Conservation (phyloP, 495 filamentous ascomycete species). For the Chaetomium fimeti region DNA sequence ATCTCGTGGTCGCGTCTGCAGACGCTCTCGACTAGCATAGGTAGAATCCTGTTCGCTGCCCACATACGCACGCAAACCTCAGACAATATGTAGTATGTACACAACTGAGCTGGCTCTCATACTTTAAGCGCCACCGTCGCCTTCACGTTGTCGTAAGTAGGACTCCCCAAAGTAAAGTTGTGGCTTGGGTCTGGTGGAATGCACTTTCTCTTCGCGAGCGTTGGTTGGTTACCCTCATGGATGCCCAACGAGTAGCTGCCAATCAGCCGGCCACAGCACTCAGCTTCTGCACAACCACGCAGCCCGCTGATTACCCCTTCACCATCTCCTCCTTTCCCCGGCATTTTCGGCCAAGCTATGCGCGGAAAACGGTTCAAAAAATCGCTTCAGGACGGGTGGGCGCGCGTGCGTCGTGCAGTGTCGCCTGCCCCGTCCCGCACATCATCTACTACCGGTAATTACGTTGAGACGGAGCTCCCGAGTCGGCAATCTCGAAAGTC, state of each 20-base stretch:
- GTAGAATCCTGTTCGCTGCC: too few relatives aligned
- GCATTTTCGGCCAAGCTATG: background rate
- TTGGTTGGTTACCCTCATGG: background rate
- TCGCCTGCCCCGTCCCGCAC: constrained; percentile 6
- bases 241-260: background rate
- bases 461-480: constrained; percentile 14
- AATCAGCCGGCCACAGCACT: background rate
- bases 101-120: too few relatives aligned
- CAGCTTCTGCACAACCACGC: background rate
- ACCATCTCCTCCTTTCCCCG: background rate
- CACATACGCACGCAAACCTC: too few relatives aligned
- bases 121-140: too few relatives aligned
- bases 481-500: constrained; percentile 6
- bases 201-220: background rate
- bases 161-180: too few relatives aligned
- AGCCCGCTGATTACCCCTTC: background rate
- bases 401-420: constrained; percentile 11
- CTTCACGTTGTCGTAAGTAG: too few relatives aligned
- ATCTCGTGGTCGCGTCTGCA: too few relatives aligned
- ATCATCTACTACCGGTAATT: constrained; percentile 12
- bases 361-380: constrained; percentile 7
- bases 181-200: too few relatives aligned
- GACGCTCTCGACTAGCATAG: too few relatives aligned
- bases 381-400: constrained; percentile 6
- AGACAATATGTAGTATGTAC: too few relatives aligned